Evolutionary conservation across 2,329 filamentous ascomycete genomes (phyloP).

Genomic region (Neofusicoccum laricinum): DNA sequence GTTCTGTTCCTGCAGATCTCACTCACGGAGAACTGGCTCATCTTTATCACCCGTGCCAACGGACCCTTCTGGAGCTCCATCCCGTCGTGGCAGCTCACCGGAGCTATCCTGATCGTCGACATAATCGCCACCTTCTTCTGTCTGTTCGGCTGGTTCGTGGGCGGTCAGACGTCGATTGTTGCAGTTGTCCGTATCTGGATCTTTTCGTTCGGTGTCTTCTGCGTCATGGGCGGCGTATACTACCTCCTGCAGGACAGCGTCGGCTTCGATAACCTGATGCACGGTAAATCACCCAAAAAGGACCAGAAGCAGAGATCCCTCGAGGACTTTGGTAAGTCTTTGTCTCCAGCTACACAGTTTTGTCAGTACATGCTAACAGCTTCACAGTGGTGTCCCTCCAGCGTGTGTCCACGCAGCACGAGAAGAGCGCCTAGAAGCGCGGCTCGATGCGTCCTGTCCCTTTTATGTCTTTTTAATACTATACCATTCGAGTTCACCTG

Average conservation of each 20-base stretch:
- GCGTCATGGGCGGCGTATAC: conserved; percentile 73
- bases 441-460: background rate
- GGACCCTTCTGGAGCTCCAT: conserved; percentile 89
- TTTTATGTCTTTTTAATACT: conserved; percentile 12
- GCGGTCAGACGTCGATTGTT: conserved; percentile 70
- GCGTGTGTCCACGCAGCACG: conserved; percentile 87
- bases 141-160: conserved; percentile 79
- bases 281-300: conserved; percentile 80
- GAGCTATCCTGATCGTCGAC: conserved; percentile 78
- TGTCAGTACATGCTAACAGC: conserved; percentile 46
- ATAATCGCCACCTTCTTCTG: conserved; percentile 82
- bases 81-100: conserved; percentile 79
- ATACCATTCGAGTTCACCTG: conserved; percentile 5
- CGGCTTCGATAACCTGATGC: conserved; percentile 89
- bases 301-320: conserved; percentile 79
- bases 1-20: conserved; percentile 88
- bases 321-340: conserved; percentile 81
- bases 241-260: conserved; percentile 77
- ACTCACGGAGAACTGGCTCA: conserved; percentile 91
- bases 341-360: conserved; percentile 12
- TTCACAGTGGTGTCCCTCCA: conserved; percentile 76
- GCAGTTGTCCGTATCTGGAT: conserved; percentile 87
- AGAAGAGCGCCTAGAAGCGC: conserved; percentile 68
- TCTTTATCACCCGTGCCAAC: conserved; percentile 93
- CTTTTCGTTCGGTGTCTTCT: conserved; percentile 88